phyloP scores from a whole-genome alignment of 176 grass and related monocot genomes.

The Tillandsia fasciculata region DNA sequence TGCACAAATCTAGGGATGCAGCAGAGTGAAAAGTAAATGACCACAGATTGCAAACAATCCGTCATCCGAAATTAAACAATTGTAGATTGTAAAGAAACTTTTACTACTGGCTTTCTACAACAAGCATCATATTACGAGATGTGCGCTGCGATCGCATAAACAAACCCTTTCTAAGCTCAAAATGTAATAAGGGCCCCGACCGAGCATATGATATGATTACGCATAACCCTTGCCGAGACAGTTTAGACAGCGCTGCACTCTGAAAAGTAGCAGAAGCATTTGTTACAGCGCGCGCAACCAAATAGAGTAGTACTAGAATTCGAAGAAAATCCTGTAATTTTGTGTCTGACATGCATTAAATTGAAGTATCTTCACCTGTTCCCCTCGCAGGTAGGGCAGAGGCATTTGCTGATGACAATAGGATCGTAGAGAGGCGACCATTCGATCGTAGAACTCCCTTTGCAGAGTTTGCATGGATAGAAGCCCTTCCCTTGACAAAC shows the following conservation, averaged over 20 bases:
- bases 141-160: background rate
- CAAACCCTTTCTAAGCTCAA: background rate
- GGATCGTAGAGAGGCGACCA: conserved; percentile 91
- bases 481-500: conserved; percentile 71
- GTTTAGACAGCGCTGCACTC: conserved; percentile 81
- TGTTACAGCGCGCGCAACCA: background rate
- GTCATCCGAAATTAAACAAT: too few relatives aligned
- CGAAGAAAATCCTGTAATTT: background rate
- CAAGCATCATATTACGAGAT: background rate
- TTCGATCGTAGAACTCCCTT: conserved; percentile 48
- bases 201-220: conserved; percentile 23
- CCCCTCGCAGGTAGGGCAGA: conserved; percentile 93
- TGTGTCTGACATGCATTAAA: conserved; percentile 1
- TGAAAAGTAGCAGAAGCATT: conserved; percentile 10
- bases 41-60: too few relatives aligned
- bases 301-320: background rate
- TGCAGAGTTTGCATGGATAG: conserved; percentile 81
- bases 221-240: conserved; percentile 65
- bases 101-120: background rate
- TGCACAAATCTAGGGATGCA: too few relatives aligned
- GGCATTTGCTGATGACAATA: conserved; percentile 69
- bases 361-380: conserved; percentile 34
- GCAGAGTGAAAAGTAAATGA: too few relatives aligned
- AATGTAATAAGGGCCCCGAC: background rate
- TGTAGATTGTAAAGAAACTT: background rate